A percentile compares a stretch with the other conserved stretches of the same genome.
Conservation (phyloP, 1,284 basidiomycete genomes). For the Neotropicomus parvogracilis region DNA sequence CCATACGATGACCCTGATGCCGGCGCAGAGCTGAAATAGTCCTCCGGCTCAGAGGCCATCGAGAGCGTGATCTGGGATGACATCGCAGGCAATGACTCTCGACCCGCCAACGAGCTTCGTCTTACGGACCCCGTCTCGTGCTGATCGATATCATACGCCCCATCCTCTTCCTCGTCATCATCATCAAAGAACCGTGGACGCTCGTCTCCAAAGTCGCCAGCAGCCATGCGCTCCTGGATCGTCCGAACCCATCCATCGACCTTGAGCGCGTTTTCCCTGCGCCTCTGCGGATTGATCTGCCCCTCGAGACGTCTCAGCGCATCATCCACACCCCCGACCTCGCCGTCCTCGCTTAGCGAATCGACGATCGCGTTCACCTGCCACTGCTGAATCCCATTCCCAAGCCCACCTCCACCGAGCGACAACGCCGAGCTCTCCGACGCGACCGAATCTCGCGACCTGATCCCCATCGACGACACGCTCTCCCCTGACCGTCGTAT, state of each 20-base stretch:
- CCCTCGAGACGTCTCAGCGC: constrained; percentile 78
- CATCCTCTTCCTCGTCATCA: constrained; percentile 43
- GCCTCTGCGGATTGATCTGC: constrained; percentile 69
- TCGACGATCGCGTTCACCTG: constrained; percentile 76
- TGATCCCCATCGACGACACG: constrained; percentile 73
- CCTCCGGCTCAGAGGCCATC: constrained; percentile 21
- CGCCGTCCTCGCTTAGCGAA: constrained; percentile 71
- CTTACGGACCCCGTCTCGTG: constrained; percentile 29
- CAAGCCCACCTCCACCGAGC: constrained; percentile 39
- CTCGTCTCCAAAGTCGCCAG: constrained; percentile 58
- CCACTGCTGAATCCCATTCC: constrained; percentile 67
- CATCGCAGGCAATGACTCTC: constrained; percentile 16
- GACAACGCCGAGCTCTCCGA: constrained; percentile 45
- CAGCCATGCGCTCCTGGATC: constrained; percentile 60
- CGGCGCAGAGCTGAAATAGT: constrained; percentile 21
- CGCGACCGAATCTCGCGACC: constrained; percentile 52
- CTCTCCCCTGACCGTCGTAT: constrained; percentile 61
- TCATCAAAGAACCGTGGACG: constrained; percentile 45
- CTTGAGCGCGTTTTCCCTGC: constrained; percentile 67
- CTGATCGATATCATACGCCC: constrained; percentile 37
- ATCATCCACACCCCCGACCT: constrained; percentile 73
- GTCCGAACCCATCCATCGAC: constrained; percentile 79
- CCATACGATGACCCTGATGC: constrained; percentile 21
- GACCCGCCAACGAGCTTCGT: constrained; percentile 6
- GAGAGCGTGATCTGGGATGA: constrained; percentile 26